Conservation (phyloP, 2,329 filamentous ascomycete species). For the Cladophialophora bantiana region DNA sequence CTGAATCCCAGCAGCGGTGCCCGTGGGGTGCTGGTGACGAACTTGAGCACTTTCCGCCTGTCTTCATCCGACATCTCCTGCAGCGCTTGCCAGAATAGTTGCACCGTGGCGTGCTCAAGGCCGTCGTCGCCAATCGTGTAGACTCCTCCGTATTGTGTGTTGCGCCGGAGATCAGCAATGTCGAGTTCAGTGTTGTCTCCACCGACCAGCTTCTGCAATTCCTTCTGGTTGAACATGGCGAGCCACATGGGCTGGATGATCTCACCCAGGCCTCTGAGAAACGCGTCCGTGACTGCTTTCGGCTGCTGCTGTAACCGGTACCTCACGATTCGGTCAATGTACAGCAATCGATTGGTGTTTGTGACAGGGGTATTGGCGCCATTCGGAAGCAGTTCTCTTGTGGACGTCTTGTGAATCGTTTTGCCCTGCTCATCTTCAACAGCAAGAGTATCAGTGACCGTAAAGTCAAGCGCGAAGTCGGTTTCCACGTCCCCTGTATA, state of each 20-base stretch:
- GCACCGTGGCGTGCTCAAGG: slow-evolving; percentile 81
- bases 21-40: slow-evolving; percentile 90
- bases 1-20: slow-evolving; percentile 89
- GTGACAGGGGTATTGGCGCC: slow-evolving; percentile 82
- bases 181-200: slow-evolving; percentile 87
- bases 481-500: slow-evolving; percentile 66
- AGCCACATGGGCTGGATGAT: slow-evolving; percentile 95
- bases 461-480: slow-evolving; percentile 86
- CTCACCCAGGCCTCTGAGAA: slow-evolving; percentile 81
- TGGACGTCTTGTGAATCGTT: slow-evolving; percentile 65
- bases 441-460: slow-evolving; percentile 73
- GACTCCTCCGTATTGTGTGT: slow-evolving; percentile 86
- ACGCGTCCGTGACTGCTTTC: slow-evolving; percentile 80
- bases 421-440: slow-evolving; percentile 45
- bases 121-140: slow-evolving; percentile 91
- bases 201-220: slow-evolving; percentile 90
- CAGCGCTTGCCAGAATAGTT: slow-evolving; percentile 93
- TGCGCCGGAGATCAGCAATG: slow-evolving; percentile 79
- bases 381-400: slow-evolving; percentile 75
- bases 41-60: slow-evolving; percentile 86
- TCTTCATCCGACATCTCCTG: slow-evolving; percentile 75
- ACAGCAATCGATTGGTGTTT: slow-evolving; percentile 90
- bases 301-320: slow-evolving; percentile 86
- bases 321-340: slow-evolving; percentile 88
- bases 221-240: slow-evolving; percentile 97